Evolutionary conservation across 139 green algal genomes (phyloP).

Genomic region (Desmodesmus armatus): DNA sequence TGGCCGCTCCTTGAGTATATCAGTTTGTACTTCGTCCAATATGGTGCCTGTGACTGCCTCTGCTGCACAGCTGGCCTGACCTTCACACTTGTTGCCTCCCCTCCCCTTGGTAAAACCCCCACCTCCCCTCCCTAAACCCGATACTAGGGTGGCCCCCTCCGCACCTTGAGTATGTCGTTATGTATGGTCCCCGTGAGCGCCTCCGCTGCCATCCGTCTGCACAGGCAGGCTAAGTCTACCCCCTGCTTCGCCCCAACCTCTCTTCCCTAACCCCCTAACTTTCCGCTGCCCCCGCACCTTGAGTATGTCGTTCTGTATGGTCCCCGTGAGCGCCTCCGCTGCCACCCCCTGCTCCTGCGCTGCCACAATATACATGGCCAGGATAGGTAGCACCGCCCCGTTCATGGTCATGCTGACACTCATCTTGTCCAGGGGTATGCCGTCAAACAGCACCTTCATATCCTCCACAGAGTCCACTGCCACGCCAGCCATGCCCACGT

Average conservation of each 20-base stretch:
- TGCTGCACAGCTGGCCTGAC: too few relatives aligned
- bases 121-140: too few relatives aligned
- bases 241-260: too few relatives aligned
- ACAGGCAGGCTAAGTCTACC: too few relatives aligned
- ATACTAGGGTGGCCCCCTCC: neutral
- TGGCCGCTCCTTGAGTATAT: too few relatives aligned
- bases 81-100: too few relatives aligned
- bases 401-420: constrained; percentile 86
- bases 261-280: too few relatives aligned
- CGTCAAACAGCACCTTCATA: constrained; percentile 76
- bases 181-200: constrained; percentile 77
- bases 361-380: constrained; percentile 79
- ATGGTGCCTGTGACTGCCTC: too few relatives aligned
- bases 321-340: constrained; percentile 61
- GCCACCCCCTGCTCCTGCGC: constrained; percentile 71
- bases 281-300: constrained; percentile 57
- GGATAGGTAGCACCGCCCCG: constrained; percentile 74
- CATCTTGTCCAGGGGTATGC: constrained; percentile 79
- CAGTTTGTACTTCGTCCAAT: too few relatives aligned
- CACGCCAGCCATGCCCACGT: constrained; percentile 85
- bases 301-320: constrained; percentile 87
- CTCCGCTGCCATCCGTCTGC: constrained; percentile 44
- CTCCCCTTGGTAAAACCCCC: too few relatives aligned
- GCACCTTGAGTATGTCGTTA: constrained; percentile 84
- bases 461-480: constrained; percentile 80